phyloP scores from a whole-genome alignment of 345 rosid genomes.

The Boechera retrofracta region DNA sequence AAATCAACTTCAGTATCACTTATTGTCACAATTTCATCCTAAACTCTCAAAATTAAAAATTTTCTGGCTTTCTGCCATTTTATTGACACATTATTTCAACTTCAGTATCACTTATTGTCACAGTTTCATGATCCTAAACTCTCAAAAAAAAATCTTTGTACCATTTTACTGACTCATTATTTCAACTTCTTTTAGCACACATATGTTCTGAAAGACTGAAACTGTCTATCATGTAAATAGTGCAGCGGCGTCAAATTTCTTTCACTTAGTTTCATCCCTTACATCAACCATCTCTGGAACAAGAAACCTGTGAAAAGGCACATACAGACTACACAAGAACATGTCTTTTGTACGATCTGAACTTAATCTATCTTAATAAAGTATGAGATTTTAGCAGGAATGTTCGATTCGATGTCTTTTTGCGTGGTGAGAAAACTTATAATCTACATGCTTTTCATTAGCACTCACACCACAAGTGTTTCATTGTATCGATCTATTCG shows the following conservation, averaged over 20 bases:
- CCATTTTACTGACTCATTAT: too few relatives aligned
- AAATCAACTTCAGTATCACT: neutral
- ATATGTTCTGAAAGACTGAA: too few relatives aligned
- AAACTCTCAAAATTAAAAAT: neutral
- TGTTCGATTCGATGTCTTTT: neutral
- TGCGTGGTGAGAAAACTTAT: too few relatives aligned
- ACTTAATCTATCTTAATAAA: neutral
- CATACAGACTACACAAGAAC: neutral
- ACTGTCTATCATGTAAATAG: too few relatives aligned
- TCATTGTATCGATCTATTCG: neutral
- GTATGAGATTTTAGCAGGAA: neutral
- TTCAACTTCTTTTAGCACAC: too few relatives aligned
- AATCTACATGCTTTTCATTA: neutral
- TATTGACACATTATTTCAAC: too few relatives aligned
- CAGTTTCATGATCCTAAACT: too few relatives aligned
- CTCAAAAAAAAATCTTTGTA: too few relatives aligned
- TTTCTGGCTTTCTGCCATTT: too few relatives aligned
- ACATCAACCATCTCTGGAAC: neutral
- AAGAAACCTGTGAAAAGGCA: neutral
- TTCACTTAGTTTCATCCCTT: too few relatives aligned
- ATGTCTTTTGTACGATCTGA: neutral
- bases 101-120: too few relatives aligned
- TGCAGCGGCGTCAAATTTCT: too few relatives aligned
- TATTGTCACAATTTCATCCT: neutral
- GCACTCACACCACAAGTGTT: neutral